phyloP scores from a whole-genome alignment of 2,329 filamentous ascomycete genomes.

The Plenodomus tracheiphilus region DNA sequence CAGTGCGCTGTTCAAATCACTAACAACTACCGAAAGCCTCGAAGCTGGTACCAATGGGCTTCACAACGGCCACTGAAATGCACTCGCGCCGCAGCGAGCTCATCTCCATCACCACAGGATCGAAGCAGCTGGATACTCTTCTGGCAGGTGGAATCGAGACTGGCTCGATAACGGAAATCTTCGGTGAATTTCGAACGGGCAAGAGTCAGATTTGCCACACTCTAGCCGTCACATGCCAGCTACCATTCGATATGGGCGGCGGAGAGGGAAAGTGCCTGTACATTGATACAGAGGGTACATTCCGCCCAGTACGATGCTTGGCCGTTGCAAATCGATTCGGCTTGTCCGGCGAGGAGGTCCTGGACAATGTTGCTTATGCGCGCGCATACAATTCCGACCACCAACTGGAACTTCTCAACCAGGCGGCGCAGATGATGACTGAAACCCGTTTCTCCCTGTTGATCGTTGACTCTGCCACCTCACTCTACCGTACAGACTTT shows the following conservation, averaged over 20 bases:
- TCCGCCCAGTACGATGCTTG: slow-evolving; percentile 83
- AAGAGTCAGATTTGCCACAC: slow-evolving; percentile 99
- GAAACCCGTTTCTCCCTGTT: slow-evolving; percentile 96
- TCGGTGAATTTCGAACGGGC: slow-evolving; percentile 96
- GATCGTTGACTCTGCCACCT: slow-evolving; percentile 93
- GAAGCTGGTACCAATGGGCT: slow-evolving; percentile 97
- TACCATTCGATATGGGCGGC: slow-evolving; percentile 98
- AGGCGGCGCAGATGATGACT: slow-evolving; percentile 98
- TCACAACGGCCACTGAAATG: slow-evolving; percentile 99
- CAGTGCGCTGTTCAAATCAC: slow-evolving; percentile 3
- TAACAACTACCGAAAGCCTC: slow-evolving; percentile 67
- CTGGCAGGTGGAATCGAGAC: slow-evolving; percentile 95
- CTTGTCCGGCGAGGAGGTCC: slow-evolving; percentile 91
- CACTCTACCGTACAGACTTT: slow-evolving; percentile 95
- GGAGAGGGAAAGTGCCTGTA: slow-evolving; percentile 98
- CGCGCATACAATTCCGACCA: slow-evolving; percentile 98
- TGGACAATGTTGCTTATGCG: slow-evolving; percentile 98
- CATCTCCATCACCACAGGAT: slow-evolving; percentile 97
- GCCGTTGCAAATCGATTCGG: slow-evolving; percentile 94
- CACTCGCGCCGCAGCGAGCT: slow-evolving; percentile 94
- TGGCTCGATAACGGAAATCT: slow-evolving; percentile 96
- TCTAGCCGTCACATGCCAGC: slow-evolving; percentile 94
- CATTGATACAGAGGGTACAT: slow-evolving; percentile 97
- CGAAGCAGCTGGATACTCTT: slow-evolving; percentile 94
- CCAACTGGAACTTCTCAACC: slow-evolving; percentile 90